These are phyloP conservation scores for Tritrichomonas musculus DNA, from an alignment of 208 protist species.

Conservation along the genomic window DNA sequence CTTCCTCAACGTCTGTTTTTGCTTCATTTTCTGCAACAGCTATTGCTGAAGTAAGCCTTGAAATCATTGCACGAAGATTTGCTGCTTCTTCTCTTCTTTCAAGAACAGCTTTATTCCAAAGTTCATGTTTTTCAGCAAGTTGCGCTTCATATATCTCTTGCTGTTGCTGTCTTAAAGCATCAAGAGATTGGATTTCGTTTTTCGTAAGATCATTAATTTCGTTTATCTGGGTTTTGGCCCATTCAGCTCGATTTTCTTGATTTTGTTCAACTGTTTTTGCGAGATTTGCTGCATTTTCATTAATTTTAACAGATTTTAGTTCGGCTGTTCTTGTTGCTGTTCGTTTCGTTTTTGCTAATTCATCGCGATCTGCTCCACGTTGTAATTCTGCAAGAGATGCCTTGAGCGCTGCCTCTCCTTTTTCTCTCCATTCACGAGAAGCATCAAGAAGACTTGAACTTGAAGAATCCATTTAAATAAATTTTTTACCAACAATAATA, in stretches of 20 bases:
- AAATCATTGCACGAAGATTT: not conserved
- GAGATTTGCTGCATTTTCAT: not conserved
- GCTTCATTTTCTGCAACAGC: not conserved
- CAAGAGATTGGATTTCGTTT: not conserved
- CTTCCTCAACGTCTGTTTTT: not conserved
- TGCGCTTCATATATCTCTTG: not conserved
- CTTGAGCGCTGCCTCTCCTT: not conserved
- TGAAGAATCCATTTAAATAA: not conserved
- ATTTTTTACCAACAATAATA: no score
- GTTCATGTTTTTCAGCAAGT: not conserved
- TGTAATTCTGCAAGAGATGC: not conserved
- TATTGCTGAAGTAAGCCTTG: not conserved
- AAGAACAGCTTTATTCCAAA: not conserved
- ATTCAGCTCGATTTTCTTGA: not conserved
- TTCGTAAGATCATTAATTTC: not conserved
- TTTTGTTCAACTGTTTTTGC: not conserved
- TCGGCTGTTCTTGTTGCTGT: not conserved
- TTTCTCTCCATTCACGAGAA: not conserved
- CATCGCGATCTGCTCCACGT: not conserved
- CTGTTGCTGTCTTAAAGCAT: not conserved
- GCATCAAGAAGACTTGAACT: conserved; percentile 16
- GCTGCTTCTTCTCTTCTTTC: not conserved
- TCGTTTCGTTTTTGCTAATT: not conserved
- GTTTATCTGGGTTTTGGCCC: not conserved
- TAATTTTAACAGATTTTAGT: not conserved